Base-by-base conservation (phyloP, 169 alveolate species). In the Eimeria mitis region DNA sequence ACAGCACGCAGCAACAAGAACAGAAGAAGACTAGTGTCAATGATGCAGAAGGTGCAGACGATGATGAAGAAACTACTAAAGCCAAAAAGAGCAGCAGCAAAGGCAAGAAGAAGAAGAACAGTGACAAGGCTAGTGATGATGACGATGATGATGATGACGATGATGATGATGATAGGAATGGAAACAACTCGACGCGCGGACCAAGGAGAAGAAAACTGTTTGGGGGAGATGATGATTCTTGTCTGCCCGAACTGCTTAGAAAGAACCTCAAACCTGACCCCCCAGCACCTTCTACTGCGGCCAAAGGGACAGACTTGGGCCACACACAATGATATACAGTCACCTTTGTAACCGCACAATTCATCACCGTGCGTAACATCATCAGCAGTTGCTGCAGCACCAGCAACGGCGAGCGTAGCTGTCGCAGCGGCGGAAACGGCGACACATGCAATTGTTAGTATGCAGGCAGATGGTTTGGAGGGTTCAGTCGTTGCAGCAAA, bases 161-260 rank as follows among this genome's bases (percentile, higher is more conserved):
- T 87, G 92, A 63, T 42, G 92, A 63, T 49, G 81, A 87, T n/a
- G 92, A 63, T 40, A 37, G 65, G 14, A 40, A 49, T 63, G 83
- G 65, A 44, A 56, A 49, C 37, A 44, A n/a, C 81, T 40, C 92
- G 11, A 87, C 25, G 21, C 44, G 81, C 52, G 92, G 92, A 13
- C 92, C 92, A 16, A 84, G 49, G 79, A 87, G 92, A 56, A 83
- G 75, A 21, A 87, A 87, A 49, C 31, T 87, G 83, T 87, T 87
- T 63, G 92, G 92, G 42, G 92, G 92, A 16, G 92, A 87, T 63
- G 92, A 87, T 34, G 92, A 87, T 47, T 87, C 92, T 40, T 87
- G 92, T 52, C 42, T 87, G 81, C 92, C 92, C 11, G 92, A 87
- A 63, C 54, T 87, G n/a, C 79, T 87, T 16, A 61, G 92, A 52